Conservation (phyloP, 805 yeast genomes). For the Sugiyamaella americana region DNA sequence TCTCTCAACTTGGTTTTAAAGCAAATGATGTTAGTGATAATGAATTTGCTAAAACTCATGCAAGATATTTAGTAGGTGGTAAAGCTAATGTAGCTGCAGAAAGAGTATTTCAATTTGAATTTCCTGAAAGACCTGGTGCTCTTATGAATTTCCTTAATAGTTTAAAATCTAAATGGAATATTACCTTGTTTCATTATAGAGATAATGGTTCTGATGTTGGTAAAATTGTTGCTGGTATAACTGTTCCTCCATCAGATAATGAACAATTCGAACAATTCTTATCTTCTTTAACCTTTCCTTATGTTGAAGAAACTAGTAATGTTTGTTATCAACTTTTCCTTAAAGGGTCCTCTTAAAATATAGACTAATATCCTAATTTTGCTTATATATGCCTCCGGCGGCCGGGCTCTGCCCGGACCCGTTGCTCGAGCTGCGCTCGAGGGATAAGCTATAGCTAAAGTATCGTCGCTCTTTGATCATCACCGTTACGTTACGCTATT, state of each 20-base stretch:
- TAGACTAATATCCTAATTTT: too few relatives aligned
- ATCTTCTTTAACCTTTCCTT: constrained; percentile 66
- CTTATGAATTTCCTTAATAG: constrained; percentile 69
- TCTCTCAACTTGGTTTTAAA: constrained; percentile 58
- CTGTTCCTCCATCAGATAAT: constrained; percentile 67
- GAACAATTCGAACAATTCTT: constrained; percentile 63
- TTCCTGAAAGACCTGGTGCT: constrained; percentile 98
- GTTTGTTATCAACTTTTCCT: constrained; percentile 78
- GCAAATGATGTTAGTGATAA: constrained; percentile 86
- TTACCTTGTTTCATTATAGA: constrained; percentile 92
- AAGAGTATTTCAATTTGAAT: constrained; percentile 75
- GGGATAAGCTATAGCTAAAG: too few relatives aligned
- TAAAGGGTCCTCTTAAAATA: too few relatives aligned
- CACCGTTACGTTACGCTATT: too few relatives aligned
- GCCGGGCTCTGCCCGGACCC: too few relatives aligned
- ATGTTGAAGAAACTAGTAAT: constrained; percentile 77
- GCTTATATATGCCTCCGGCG: too few relatives aligned
- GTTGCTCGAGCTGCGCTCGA: too few relatives aligned
- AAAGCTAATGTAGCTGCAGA: constrained; percentile 68
- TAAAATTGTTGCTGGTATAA: constrained; percentile 83
- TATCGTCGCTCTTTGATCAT: too few relatives aligned
- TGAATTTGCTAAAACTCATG: constrained; percentile 93
- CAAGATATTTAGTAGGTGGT: constrained; percentile 95
- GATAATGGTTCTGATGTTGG: constrained; percentile 96
- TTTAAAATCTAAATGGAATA: constrained; percentile 77